phyloP scores from a whole-genome alignment of 106 monocot genomes.

The Vanilla planifolia region DNA sequence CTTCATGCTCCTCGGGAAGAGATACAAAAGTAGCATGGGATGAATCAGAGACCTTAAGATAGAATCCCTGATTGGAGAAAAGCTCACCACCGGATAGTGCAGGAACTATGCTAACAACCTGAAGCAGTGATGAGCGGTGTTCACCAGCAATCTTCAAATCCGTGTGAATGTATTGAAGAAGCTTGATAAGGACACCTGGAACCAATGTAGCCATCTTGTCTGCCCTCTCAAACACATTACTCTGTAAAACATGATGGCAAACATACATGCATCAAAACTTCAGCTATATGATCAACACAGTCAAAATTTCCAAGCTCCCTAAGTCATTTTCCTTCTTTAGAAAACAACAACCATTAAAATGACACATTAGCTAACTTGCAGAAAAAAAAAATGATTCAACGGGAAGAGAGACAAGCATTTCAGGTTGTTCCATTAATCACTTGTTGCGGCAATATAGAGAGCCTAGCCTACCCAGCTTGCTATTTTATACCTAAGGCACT shows the following conservation, averaged over 20 bases:
- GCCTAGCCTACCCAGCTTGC: too few relatives aligned
- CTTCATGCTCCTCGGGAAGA: conserved; percentile 64
- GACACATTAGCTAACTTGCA: background rate
- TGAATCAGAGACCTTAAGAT: conserved; percentile 87
- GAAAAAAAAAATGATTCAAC: background rate
- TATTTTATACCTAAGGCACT: too few relatives aligned
- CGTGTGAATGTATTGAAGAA: conserved; percentile 79
- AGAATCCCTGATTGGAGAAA: conserved; percentile 77
- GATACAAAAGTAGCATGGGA: conserved; percentile 84
- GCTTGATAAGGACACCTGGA: conserved; percentile 75
- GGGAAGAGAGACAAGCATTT: background rate
- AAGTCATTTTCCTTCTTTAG: background rate
- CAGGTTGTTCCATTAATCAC: background rate
- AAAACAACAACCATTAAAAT: background rate
- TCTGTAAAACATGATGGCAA: conserved; percentile 10
- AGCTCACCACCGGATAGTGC: conserved; percentile 71
- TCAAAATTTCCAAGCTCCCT: background rate
- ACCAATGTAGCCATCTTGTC: conserved; percentile 63
- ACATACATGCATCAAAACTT: background rate
- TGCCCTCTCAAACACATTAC: conserved; percentile 24
- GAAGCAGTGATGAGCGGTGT: conserved; percentile 78
- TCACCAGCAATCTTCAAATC: conserved; percentile 58
- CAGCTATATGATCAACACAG: background rate
- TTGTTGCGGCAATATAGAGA: background rate
- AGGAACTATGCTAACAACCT: conserved; percentile 79